phyloP scores from a whole-genome alignment of 228 moss, liverwort and hornwort genomes.

The Sphagnum magellanicum region DNA sequence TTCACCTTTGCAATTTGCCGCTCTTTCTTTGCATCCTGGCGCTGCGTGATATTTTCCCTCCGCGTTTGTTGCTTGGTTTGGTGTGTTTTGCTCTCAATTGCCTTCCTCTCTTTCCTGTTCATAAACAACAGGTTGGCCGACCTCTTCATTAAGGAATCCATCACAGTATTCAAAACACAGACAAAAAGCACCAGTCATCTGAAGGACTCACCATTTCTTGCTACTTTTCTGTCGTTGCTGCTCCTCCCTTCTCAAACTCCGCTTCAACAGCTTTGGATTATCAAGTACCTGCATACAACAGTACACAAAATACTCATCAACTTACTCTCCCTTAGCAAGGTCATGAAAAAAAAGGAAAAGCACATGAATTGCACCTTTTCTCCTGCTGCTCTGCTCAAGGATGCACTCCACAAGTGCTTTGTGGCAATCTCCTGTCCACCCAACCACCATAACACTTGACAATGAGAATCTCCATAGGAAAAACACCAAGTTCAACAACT shows the following conservation, averaged over 20 bases:
- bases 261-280: slow-evolving; percentile 94
- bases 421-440: slow-evolving; percentile 56
- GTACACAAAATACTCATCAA: background rate
- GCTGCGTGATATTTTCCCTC: slow-evolving; percentile 76
- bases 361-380: slow-evolving; percentile 54
- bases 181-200: too few species aligned
- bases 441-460: background rate
- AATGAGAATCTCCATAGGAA: background rate
- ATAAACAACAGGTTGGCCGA: background rate
- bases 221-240: slow-evolving; percentile 66
- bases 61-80: slow-evolving; percentile 64
- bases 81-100: slow-evolving; percentile 63
- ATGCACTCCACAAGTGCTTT: slow-evolving; percentile 87
- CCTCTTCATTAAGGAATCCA: too few species aligned
- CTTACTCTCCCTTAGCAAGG: background rate
- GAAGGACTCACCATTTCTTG: slow-evolving; percentile 66
- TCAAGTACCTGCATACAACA: slow-evolving; percentile 66
- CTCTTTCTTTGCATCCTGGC: slow-evolving; percentile 68
- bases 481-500: background rate
- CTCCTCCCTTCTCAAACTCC: slow-evolving; percentile 82
- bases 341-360: background rate
- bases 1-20: slow-evolving; percentile 80
- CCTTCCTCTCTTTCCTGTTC: slow-evolving; percentile 91
- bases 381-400: slow-evolving; percentile 85
- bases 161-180: too few species aligned